Conservation (phyloP, 805 yeast genomes). For the Kregervanrija pseudodelftensis region DNA sequence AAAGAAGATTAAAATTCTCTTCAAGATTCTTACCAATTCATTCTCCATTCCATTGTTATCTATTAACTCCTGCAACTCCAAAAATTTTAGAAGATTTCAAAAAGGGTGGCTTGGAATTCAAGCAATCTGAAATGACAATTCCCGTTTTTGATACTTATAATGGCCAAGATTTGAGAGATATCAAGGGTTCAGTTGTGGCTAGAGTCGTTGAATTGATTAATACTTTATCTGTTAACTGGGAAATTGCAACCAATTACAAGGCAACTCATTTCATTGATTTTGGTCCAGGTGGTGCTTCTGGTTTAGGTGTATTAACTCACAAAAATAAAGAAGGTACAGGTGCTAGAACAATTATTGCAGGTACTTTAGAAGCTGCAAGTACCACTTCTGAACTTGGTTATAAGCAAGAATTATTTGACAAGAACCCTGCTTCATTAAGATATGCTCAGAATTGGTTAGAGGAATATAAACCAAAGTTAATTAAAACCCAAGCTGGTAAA, state of each 20-base stretch:
- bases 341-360: conserved; percentile 88
- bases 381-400: conserved; percentile 84
- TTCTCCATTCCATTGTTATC: conserved; percentile 94
- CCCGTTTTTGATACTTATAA: conserved; percentile 89
- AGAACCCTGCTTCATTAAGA: conserved; percentile 54
- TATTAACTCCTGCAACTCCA: conserved; percentile 66
- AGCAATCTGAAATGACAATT: conserved; percentile 49
- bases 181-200: conserved; percentile 45
- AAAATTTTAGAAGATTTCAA: conserved; percentile 60
- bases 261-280: conserved; percentile 91
- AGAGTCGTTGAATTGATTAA: conserved; percentile 82
- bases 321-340: conserved; percentile 99
- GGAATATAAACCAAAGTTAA: conserved; percentile 81
- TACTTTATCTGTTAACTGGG: conserved; percentile 92
- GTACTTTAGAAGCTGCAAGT: conserved; percentile 65
- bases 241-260: conserved; percentile 69
- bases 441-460: conserved; percentile 88
- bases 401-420: conserved; percentile 90
- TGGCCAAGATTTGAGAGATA: conserved; percentile 69
- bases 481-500: conserved; percentile 66
- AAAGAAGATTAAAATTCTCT: conserved; percentile 89
- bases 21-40: conserved; percentile 92
- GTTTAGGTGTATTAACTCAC: conserved; percentile 92
- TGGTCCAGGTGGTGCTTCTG: conserved; percentile 98
- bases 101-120: conserved; percentile 50